Evolutionary conservation across 106 monocot genomes (phyloP).

Genomic region (Dioscorea zingiberensis): DNA sequence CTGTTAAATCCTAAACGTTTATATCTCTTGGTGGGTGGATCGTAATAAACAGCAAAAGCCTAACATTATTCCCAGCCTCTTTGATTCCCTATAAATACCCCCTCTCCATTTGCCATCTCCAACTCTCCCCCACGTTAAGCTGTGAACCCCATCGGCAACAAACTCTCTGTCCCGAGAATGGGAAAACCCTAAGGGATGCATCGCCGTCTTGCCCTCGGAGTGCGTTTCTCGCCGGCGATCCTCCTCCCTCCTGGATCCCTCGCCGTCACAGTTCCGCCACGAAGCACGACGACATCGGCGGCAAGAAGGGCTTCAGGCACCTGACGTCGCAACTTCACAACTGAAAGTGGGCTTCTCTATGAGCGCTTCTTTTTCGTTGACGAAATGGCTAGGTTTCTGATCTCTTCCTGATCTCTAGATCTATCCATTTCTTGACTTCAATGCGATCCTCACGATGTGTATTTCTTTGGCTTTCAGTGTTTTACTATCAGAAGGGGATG

Average conservation of each 20-base stretch:
- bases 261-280: background rate
- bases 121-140: no score
- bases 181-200: background rate
- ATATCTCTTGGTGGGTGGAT: no score
- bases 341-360: conserved; percentile 5
- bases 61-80: no score
- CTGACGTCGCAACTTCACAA: conserved; percentile 19
- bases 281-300: background rate
- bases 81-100: no score
- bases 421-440: background rate
- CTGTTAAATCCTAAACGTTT: no score
- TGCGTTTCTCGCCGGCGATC: background rate
- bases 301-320: background rate
- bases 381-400: conserved; percentile 17
- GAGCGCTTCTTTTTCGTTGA: conserved; percentile 4
- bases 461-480: background rate
- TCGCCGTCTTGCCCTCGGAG: background rate
- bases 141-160: no score
- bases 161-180: background rate
- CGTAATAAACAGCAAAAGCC: no score
- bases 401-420: background rate
- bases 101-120: no score
- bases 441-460: background rate
- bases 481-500: background rate
- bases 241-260: background rate